A percentile compares a stretch with the other conserved stretches of the same genome.
phyloP scores from a whole-genome alignment of 148 eudicot genomes.

The Fagopyrum homotropicum region DNA sequence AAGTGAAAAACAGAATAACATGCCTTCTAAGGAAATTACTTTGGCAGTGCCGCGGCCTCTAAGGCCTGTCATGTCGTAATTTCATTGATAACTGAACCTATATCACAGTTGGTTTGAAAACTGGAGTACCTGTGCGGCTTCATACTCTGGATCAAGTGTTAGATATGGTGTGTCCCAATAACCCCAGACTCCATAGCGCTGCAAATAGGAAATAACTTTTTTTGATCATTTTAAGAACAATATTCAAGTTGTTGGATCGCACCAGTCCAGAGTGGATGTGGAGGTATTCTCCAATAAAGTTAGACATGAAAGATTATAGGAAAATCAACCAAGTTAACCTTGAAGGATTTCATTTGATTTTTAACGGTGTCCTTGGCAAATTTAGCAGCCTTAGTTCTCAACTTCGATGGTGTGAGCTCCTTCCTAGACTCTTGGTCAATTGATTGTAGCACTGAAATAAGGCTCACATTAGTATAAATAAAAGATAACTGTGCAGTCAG shows the following conservation, averaged over 20 bases:
- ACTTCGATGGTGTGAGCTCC: conserved; percentile 80
- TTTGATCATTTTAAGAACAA: not conserved
- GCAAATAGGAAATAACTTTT: conserved; percentile 15
- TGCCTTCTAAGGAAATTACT: not conserved
- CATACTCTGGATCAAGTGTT: conserved; percentile 91
- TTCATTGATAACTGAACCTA: not conserved
- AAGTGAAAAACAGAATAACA: not conserved
- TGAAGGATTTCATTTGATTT: conserved; percentile 88
- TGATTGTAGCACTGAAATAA: conserved; percentile 70
- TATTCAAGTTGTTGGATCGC: not conserved
- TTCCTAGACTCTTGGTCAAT: conserved; percentile 80
- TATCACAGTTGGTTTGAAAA: not conserved
- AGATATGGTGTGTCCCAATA: conserved; percentile 86
- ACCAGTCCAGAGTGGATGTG: not conserved
- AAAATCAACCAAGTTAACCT: conserved; percentile 29
- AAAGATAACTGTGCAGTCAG: not conserved
- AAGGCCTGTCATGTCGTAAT: not conserved
- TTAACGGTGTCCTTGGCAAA: conserved; percentile 90
- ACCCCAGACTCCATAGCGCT: conserved; percentile 94
- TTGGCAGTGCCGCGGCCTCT: not conserved
- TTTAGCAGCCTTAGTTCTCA: conserved; percentile 92
- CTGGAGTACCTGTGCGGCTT: conserved; percentile 70
- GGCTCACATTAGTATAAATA: conserved; percentile 9
- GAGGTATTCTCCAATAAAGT: not conserved
- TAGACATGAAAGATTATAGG: not conserved